Evolutionary conservation across 805 yeast species (phyloP).

Genomic region (Kodamaea jinghongensis): DNA sequence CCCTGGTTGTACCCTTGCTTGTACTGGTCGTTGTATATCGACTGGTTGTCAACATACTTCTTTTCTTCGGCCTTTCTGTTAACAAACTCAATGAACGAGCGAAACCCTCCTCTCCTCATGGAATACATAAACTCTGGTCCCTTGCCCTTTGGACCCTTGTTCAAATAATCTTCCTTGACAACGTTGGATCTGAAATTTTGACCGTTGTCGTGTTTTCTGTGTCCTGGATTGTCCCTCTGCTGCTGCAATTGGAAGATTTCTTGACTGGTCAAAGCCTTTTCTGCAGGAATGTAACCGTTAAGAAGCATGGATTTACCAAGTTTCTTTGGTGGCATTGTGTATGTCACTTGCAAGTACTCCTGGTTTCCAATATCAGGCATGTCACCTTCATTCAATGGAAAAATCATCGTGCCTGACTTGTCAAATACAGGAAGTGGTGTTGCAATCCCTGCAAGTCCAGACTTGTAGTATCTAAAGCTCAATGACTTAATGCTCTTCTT

Average conservation of each 20-base stretch:
- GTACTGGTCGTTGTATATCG: background rate
- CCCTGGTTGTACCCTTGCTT: slow-evolving; percentile 16
- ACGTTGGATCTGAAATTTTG: slow-evolving; percentile 28
- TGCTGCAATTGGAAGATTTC: slow-evolving; percentile 42
- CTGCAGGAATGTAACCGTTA: slow-evolving; percentile 70
- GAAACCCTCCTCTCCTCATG: slow-evolving; percentile 40
- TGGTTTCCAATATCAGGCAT: slow-evolving; percentile 44
- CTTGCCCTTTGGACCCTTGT: slow-evolving; percentile 40
- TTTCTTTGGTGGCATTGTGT: slow-evolving; percentile 57
- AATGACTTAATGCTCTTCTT: slow-evolving; percentile 29
- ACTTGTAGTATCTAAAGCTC: slow-evolving; percentile 45
- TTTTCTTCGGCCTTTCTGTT: slow-evolving; percentile 10
- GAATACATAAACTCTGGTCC: slow-evolving; percentile 28
- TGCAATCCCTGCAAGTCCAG: slow-evolving; percentile 61
- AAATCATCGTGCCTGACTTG: slow-evolving; percentile 33
- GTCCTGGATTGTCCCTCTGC: slow-evolving; percentile 54
- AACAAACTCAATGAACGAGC: slow-evolving; percentile 23
- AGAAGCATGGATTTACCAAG: slow-evolving; percentile 79
- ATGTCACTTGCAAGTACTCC: slow-evolving; percentile 46
- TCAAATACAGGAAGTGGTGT: slow-evolving; percentile 33
- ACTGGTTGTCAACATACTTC: background rate
- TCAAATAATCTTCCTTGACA: slow-evolving; percentile 36
- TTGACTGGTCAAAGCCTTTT: slow-evolving; percentile 47
- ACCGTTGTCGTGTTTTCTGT: slow-evolving; percentile 14
- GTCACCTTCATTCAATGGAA: slow-evolving; percentile 47